Base-by-base conservation (phyloP, 371 early-diverging fungal species). In the Vavraia culicis region DNA sequence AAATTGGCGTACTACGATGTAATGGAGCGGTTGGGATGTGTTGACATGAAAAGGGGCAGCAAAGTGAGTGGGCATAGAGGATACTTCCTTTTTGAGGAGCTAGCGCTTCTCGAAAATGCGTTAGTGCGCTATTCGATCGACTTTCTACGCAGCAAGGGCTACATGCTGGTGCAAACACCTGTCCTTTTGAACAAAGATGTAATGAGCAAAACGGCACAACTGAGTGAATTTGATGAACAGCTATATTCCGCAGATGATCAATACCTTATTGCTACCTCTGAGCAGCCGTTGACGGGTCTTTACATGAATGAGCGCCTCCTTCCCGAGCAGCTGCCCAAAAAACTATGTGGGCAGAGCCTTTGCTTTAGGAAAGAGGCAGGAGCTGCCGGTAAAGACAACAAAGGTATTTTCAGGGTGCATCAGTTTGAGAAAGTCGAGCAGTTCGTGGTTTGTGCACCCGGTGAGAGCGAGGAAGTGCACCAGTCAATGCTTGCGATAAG, bases 401-500 rank as follows among this genome's bases (percentile, higher is more conserved):
- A 85, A 85, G 98, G 98, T 51, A 81, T 95, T 56, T 98, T 95
- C 80, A 78, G 99, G 54, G 89, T 98, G 36, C 99, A 98, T 69
- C 99, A 98, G 76, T 98, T 98, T 68, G 95, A 98, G 71, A 98
- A 98, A 78, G 76, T 98, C 48, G 96, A 98, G 73, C 96, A 96
- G 73, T 94, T 98, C 71, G 81, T 85, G 33, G 69, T 98, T 62
- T 81, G 85, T 18, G 81, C 83, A 52, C 91, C 94, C 32, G 88
- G 86, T 54, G 85, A 89, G 74, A 81, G 82, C 32, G 85, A 88
- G 83, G 86, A 82, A 57, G 81, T 83, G 83, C 88, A 87, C 72
- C 81, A 90, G 57, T 80, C 84, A 56, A 94, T 98, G 95, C 79
- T 95, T 46, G 66, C 62, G 27, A 75, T 74, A 59, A 80, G 88